Base-by-base conservation (phyloP, 108 stramenopile species). In the Fistulifera pelliculosa region DNA sequence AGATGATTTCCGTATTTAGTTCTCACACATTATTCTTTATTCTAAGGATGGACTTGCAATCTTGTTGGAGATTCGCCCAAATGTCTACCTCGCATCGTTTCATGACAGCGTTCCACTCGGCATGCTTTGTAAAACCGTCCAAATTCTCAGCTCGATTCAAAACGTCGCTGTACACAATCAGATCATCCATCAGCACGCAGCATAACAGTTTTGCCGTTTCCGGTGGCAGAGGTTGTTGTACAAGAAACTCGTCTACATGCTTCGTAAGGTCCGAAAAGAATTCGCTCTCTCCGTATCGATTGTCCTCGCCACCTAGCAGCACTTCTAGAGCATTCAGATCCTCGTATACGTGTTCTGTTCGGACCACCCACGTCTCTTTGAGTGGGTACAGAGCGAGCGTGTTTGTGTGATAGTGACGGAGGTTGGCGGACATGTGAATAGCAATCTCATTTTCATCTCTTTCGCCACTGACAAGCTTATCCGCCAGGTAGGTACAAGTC, bases 391-490 rank as follows among this genome's bases (percentile, higher is more conserved):
- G 31, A n/a, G 31, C 16, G 5, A 28, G 6, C 2, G 54, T 54
- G n/a, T n/a, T 13, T 16, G 27, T 17, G 17, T n/a, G 27, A 39
- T 54, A 39, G 31, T 16, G n/a, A 5, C 38, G 54, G 8, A 54
- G 14, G 38, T 54, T 54, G 7, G 54, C 54, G 3, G 17, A 1
- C 54, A 54, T 39, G n/a, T 54, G 54, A 25, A 28, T 16, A 15
- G 38, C 38, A 15, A 54, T 15, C 18, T 15, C 16, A 3, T 21
- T 28, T 7, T 54, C 38, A 3, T 38, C 38, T 2, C 15, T 5
- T 3, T 26, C n/a, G 31, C 54, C 54, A 38, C n/a, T 21, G 38
- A 39, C n/a, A 10, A 28, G 21, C 11, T 45, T 17, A 3, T 35
- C 31, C 6, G 31, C 31, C 3, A 35, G 31, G 31, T 35, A 35